phyloP scores from a whole-genome alignment of 2,329 filamentous ascomycete species.

The Trichocomaceae sp. region DNA sequence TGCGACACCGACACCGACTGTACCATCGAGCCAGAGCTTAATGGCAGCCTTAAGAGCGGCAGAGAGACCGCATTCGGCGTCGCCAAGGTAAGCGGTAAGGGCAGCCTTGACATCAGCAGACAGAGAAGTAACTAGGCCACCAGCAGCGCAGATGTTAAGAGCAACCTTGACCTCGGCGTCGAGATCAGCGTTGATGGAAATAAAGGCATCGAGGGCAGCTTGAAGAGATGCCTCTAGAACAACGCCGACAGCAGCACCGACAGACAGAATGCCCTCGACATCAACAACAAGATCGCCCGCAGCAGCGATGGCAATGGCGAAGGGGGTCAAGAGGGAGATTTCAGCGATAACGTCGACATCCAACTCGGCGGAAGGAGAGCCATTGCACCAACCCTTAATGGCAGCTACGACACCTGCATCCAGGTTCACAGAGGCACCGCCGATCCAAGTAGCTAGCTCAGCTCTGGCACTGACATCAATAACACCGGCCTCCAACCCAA shows the following conservation, averaged over 20 bases:
- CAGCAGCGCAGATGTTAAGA: conserved; percentile 29
- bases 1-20: conserved; percentile 23
- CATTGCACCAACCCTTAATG: conserved; percentile 29
- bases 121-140: conserved; percentile 27
- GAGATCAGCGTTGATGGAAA: conserved; percentile 21
- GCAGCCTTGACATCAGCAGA: conserved; percentile 27
- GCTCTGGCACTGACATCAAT: conserved; percentile 24
- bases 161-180: conserved; percentile 26
- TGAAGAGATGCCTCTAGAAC: conserved; percentile 27
- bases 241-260: conserved; percentile 23
- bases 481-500: conserved; percentile 27
- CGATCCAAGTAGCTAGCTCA: conserved; percentile 27
- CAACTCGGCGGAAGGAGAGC: conserved; percentile 19
- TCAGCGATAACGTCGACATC: conserved; percentile 25
- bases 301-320: conserved; percentile 28
- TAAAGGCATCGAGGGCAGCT: conserved; percentile 24
- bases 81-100: conserved; percentile 26
- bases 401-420: conserved; percentile 24
- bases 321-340: conserved; percentile 30
- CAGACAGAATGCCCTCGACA: conserved; percentile 29
- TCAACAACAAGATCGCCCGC: conserved; percentile 31
- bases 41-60: conserved; percentile 25
- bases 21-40: conserved; percentile 28
- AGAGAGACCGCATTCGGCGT: conserved; percentile 23
- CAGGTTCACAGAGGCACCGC: conserved; percentile 19